phyloP scores from a whole-genome alignment of 768 basidiomycete species.

The Tubosaeta brunneosetosa region DNA sequence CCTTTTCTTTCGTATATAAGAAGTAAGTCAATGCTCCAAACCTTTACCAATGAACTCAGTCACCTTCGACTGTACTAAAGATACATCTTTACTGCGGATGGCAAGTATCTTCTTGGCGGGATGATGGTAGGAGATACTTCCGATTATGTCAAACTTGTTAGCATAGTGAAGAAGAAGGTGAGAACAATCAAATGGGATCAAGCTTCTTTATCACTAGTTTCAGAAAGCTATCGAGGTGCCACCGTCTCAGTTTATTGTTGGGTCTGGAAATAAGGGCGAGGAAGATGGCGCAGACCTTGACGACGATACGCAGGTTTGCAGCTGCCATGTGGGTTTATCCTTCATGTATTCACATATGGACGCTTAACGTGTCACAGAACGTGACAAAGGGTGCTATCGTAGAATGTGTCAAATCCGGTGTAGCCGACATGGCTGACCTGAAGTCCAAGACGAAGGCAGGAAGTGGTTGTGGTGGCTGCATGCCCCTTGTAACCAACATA shows the following conservation, averaged over 20 bases:
- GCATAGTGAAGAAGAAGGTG: slow-evolving; percentile 64
- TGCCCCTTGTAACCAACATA: slow-evolving; percentile 47
- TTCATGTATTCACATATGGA: neutral
- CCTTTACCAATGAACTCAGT: neutral
- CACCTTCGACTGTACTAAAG: slow-evolving; percentile 15
- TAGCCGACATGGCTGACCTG: slow-evolving; percentile 46
- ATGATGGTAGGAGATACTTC: slow-evolving; percentile 77
- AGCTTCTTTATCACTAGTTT: neutral
- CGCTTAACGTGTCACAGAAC: slow-evolving; percentile 36
- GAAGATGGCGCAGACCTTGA: slow-evolving; percentile 60
- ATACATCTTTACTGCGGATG: slow-evolving; percentile 68
- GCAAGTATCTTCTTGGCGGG: slow-evolving; percentile 67
- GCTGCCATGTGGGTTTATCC: slow-evolving; percentile 47
- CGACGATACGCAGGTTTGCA: slow-evolving; percentile 68
- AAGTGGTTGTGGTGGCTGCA: slow-evolving; percentile 70
- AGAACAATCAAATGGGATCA: neutral
- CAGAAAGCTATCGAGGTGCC: slow-evolving; percentile 63
- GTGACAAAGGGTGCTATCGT: slow-evolving; percentile 57
- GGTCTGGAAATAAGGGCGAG: slow-evolving; percentile 45
- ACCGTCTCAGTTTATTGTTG: slow-evolving; percentile 64
- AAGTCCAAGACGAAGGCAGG: slow-evolving; percentile 67
- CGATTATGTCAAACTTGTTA: slow-evolving; percentile 66
- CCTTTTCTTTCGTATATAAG: slow-evolving; percentile 68
- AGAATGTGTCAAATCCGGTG: slow-evolving; percentile 47
- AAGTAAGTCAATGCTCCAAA: slow-evolving; percentile 33